A percentile compares a stretch with the other conserved stretches of the same genome.
Evolutionary conservation across 805 yeast genomes (phyloP).

Genomic region (Candida yuanshanica): DNA sequence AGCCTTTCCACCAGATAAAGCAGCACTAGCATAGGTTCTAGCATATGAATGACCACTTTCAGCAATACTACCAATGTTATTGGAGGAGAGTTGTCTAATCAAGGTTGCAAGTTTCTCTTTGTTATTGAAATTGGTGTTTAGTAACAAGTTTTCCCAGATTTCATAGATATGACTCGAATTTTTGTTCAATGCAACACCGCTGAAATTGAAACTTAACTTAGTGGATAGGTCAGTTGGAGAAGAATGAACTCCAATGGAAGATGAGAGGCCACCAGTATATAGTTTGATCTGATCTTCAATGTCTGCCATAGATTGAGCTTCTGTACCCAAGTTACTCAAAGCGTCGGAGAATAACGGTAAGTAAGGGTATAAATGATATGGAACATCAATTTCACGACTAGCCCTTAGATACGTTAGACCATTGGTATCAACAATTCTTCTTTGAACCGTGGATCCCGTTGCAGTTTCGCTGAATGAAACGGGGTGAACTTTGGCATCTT

Average conservation of each 20-base stretch:
- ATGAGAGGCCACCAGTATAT: conserved; percentile 77
- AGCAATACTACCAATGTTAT: conserved; percentile 72
- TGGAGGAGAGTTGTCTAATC: conserved; percentile 68
- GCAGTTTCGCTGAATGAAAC: conserved; percentile 25
- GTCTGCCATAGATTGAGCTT: conserved; percentile 60
- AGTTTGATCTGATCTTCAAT: conserved; percentile 81
- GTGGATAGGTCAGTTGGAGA: conserved; percentile 48
- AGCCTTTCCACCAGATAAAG: conserved; percentile 52
- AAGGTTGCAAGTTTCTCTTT: conserved; percentile 66
- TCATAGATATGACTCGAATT: conserved; percentile 57
- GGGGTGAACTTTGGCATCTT: conserved; percentile 37
- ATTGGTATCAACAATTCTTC: conserved; percentile 63
- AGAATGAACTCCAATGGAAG: conserved; percentile 52
- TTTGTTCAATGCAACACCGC: conserved; percentile 65
- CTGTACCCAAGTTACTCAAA: conserved; percentile 84
- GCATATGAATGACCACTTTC: conserved; percentile 89
- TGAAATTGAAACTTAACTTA: conserved; percentile 47
- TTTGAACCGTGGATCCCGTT: conserved; percentile 27
- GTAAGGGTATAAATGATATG: conserved; percentile 57
- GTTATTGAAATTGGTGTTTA: conserved; percentile 61
- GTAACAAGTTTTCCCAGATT: conserved; percentile 63
- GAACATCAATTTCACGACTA: conserved; percentile 55
- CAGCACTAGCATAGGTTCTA: conserved; percentile 56
- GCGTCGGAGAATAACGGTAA: conserved; percentile 76
- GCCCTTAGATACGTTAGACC: conserved; percentile 77